Conservation (phyloP, 371 early-diverging fungal genomes). For the Phascolomyces articulosus region DNA sequence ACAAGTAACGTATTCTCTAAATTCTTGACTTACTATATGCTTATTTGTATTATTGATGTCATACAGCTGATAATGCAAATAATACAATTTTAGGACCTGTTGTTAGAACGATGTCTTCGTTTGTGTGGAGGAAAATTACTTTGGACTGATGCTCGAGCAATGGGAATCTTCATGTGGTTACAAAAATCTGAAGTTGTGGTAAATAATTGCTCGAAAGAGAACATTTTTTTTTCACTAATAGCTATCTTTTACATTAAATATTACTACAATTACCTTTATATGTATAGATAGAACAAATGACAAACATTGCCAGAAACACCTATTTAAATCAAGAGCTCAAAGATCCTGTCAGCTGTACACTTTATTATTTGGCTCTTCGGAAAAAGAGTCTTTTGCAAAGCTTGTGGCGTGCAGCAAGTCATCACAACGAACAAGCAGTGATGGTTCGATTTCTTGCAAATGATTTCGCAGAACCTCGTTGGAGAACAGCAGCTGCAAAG, state of each 20-base stretch:
- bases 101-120: slow-evolving; percentile 70
- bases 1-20: no score
- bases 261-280: neutral
- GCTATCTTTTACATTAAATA: no score
- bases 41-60: no score
- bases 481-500: slow-evolving; percentile 93
- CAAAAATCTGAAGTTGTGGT: slow-evolving; percentile 76
- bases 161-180: slow-evolving; percentile 90
- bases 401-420: slow-evolving; percentile 85
- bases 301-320: slow-evolving; percentile 86
- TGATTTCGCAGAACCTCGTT: slow-evolving; percentile 85
- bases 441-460: slow-evolving; percentile 91
- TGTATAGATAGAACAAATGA: slow-evolving; percentile 69
- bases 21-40: no score
- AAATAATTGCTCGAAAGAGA: slow-evolving; percentile 13
- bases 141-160: slow-evolving; percentile 79
- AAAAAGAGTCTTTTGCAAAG: slow-evolving; percentile 87
- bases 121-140: slow-evolving; percentile 66
- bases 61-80: no score
- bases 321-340: slow-evolving; percentile 71
- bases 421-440: slow-evolving; percentile 84
- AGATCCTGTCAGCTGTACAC: slow-evolving; percentile 83
- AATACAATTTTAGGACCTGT: slow-evolving; percentile 73
- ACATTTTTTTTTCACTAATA: neutral
- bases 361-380: slow-evolving; percentile 85